Conservation (phyloP, 768 basidiomycete species). For the Tulasnella sp. region DNA sequence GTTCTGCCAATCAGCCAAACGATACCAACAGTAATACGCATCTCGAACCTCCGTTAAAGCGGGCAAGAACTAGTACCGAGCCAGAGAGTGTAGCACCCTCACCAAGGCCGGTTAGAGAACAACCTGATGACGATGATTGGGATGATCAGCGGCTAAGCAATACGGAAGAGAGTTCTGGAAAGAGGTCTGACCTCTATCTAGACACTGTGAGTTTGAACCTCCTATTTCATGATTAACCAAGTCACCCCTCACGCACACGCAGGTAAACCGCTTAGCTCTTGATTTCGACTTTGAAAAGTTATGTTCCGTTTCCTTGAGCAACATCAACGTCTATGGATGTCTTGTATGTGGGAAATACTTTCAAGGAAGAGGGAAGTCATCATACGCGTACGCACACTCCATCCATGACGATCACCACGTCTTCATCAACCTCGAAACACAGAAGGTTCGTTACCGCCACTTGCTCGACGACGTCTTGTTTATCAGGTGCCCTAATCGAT, state of each 20-base stretch:
- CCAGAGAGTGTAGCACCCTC: no score
- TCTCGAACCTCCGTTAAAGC: no score
- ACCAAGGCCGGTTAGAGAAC: no score
- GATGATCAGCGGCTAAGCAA: background rate
- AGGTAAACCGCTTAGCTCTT: slow-evolving; percentile 83
- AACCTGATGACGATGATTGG: slow-evolving; percentile 3
- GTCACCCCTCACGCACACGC: slow-evolving; percentile 5
- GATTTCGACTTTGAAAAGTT: slow-evolving; percentile 99
- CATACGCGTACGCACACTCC: slow-evolving; percentile 92
- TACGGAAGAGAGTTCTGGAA: background rate
- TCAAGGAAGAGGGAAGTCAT: slow-evolving; percentile 86
- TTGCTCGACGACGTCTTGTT: background rate
- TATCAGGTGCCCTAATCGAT: slow-evolving; percentile 1
- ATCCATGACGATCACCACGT: slow-evolving; percentile 98
- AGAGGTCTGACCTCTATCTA: slow-evolving; percentile 76
- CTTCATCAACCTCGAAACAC: slow-evolving; percentile 88
- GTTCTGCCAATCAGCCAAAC: no score
- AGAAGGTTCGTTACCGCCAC: slow-evolving; percentile 49
- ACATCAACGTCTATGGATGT: slow-evolving; percentile 96
- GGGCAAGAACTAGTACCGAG: no score
- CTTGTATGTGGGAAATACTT: slow-evolving; percentile 98
- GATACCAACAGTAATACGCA: no score
- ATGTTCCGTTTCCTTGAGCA: slow-evolving; percentile 90
- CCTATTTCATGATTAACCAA: background rate
- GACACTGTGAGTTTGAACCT: slow-evolving; percentile 58